phyloP scores from a whole-genome alignment of 2,329 filamentous ascomycete species.

The Penicillium sp. region DNA sequence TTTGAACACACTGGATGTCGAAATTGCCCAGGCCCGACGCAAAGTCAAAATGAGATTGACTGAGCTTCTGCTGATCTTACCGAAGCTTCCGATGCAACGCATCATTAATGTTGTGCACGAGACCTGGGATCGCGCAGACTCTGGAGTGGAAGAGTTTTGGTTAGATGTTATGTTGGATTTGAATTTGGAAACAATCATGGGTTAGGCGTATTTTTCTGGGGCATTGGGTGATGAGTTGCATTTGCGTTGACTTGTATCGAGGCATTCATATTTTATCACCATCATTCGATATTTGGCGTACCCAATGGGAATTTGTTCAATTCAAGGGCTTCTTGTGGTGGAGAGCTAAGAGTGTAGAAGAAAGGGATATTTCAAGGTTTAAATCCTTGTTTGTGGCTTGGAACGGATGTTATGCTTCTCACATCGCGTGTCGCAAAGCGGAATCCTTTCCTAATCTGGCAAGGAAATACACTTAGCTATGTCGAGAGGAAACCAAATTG shows the following conservation, averaged over 20 bases:
- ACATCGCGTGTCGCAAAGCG: too few relatives aligned
- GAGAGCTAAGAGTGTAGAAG: neutral
- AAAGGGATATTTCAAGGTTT: neutral
- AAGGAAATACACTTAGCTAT: too few relatives aligned
- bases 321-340: neutral
- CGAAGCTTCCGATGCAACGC: conserved; percentile 24
- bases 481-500: neutral
- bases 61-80: conserved; percentile 23
- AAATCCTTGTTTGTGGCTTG: neutral
- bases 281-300: neutral
- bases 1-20: conserved; percentile 23
- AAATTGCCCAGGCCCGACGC: conserved; percentile 24
- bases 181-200: conserved; percentile 27
- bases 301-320: neutral
- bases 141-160: conserved; percentile 20
- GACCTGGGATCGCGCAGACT: conserved; percentile 24
- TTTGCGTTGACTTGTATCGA: neutral
- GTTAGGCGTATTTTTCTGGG: conserved; percentile 7
- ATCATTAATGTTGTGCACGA: conserved; percentile 21
- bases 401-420: too few relatives aligned
- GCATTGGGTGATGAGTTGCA: neutral
- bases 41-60: conserved; percentile 23
- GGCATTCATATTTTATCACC: neutral
- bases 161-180: conserved; percentile 25
- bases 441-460: too few relatives aligned